Conservation (phyloP, 192 early-diverging fungal genomes). For the Backusella parvicylindrica region DNA sequence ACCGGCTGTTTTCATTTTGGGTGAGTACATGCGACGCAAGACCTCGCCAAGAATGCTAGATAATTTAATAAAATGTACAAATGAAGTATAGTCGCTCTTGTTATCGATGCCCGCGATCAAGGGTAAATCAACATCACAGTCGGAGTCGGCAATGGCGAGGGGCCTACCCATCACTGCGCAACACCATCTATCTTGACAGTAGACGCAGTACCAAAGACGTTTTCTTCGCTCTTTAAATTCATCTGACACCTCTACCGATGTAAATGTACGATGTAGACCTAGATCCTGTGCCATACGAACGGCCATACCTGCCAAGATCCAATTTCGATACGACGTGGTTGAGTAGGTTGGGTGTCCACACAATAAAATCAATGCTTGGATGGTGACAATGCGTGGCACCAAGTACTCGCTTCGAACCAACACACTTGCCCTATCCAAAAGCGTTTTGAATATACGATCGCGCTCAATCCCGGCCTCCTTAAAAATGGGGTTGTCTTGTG, state of each 20-base stretch:
- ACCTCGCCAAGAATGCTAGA: slow-evolving; percentile 31
- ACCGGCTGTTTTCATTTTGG: slow-evolving; percentile 23
- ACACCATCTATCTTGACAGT: slow-evolving; percentile 61
- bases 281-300: slow-evolving; percentile 76
- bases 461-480: background rate
- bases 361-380: slow-evolving; percentile 62
- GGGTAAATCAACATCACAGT: slow-evolving; percentile 34
- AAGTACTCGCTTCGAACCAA: slow-evolving; percentile 57
- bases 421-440: slow-evolving; percentile 6
- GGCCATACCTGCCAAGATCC: slow-evolving; percentile 46
- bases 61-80: slow-evolving; percentile 28
- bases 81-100: slow-evolving; percentile 8
- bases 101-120: background rate
- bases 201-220: slow-evolving; percentile 73
- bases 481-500: slow-evolving; percentile 9
- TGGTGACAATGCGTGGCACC: slow-evolving; percentile 43
- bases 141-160: slow-evolving; percentile 40
- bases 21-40: slow-evolving; percentile 30
- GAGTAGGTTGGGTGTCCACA: slow-evolving; percentile 40
- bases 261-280: slow-evolving; percentile 68
- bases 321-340: slow-evolving; percentile 10
- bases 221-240: slow-evolving; percentile 55
- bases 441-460: background rate
- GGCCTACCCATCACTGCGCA: slow-evolving; percentile 36
- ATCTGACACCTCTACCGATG: slow-evolving; percentile 39